A percentile compares a stretch with the other conserved stretches of the same genome.
Conservation (phyloP, 345 rosid genomes). For the Euphorbia peplus region DNA sequence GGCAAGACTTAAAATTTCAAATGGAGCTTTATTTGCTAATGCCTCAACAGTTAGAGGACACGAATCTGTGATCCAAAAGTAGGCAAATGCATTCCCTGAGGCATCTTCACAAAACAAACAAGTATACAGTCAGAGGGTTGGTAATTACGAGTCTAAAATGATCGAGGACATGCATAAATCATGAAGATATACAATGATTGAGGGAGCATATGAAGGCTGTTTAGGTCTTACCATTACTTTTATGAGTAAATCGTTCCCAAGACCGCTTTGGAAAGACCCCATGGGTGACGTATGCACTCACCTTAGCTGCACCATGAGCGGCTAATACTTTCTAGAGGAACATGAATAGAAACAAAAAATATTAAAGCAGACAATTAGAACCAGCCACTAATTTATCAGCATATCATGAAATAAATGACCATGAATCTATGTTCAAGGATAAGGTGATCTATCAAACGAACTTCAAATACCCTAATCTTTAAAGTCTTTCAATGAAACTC, state of each 20-base stretch:
- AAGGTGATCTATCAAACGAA: not conserved
- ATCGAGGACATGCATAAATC: not conserved
- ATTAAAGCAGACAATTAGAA: not conserved
- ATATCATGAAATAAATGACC: not conserved
- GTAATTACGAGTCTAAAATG: not conserved
- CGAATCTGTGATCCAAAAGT: slow-evolving; percentile 97
- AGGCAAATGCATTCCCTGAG: slow-evolving; percentile 54
- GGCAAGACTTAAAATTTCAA: slow-evolving; percentile 86
- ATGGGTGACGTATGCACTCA: slow-evolving; percentile 94
- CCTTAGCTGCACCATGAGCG: slow-evolving; percentile 85
- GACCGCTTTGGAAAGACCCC: slow-evolving; percentile 92
- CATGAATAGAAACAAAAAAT: not conserved
- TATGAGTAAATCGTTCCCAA: slow-evolving; percentile 77
- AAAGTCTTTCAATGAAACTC: not conserved
- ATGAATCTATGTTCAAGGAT: not conserved
- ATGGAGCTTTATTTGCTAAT: slow-evolving; percentile 69
- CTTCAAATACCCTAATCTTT: not conserved
- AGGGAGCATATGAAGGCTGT: not conserved
- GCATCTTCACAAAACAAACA: slow-evolving; percentile 28
- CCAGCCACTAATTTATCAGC: not conserved
- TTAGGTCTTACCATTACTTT: slow-evolving; percentile 47
- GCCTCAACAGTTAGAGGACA: slow-evolving; percentile 87
- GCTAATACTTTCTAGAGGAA: slow-evolving; percentile 79
- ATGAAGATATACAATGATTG: not conserved
- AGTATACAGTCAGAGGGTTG: not conserved